phyloP scores from a whole-genome alignment of 2,329 filamentous ascomycete species.

The Pseudocercospora crystallina region DNA sequence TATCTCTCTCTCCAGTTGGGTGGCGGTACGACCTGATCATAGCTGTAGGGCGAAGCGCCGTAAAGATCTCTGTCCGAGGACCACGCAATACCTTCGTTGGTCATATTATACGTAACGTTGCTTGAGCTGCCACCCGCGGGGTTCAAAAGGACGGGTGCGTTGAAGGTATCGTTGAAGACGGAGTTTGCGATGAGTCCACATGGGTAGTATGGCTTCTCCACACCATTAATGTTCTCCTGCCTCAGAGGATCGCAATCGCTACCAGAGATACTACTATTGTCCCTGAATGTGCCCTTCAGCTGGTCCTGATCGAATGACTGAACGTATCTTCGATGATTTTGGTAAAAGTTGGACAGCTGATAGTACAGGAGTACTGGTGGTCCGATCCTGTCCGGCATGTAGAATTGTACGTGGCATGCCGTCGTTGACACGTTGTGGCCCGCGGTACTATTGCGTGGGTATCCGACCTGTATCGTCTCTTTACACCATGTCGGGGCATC shows the following conservation, averaged over 20 bases:
- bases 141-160: constrained; percentile 62
- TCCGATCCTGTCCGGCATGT: constrained; percentile 73
- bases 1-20: constrained; percentile 80
- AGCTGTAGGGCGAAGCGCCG: constrained; percentile 64
- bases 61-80: constrained; percentile 78
- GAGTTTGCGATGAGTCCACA: constrained; percentile 97
- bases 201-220: constrained; percentile 74
- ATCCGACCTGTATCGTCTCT: constrained; percentile 22
- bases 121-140: constrained; percentile 38
- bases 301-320: constrained; percentile 83
- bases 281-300: constrained; percentile 69
- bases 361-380: constrained; percentile 93
- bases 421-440: constrained; percentile 38
- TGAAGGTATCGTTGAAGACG: constrained; percentile 90
- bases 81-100: constrained; percentile 80
- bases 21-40: constrained; percentile 70
- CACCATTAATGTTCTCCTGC: constrained; percentile 27
- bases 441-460: constrained; percentile 10
- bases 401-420: constrained; percentile 73
- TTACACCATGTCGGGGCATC: constrained; percentile 33
- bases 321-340: constrained; percentile 96
- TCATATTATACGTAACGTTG: constrained; percentile 70
- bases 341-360: constrained; percentile 95
- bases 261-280: constrained; percentile 59
- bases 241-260: constrained; percentile 74